Evolutionary conservation across 2,329 filamentous ascomycete genomes (phyloP).

Genomic region (Bisporella sp.): DNA sequence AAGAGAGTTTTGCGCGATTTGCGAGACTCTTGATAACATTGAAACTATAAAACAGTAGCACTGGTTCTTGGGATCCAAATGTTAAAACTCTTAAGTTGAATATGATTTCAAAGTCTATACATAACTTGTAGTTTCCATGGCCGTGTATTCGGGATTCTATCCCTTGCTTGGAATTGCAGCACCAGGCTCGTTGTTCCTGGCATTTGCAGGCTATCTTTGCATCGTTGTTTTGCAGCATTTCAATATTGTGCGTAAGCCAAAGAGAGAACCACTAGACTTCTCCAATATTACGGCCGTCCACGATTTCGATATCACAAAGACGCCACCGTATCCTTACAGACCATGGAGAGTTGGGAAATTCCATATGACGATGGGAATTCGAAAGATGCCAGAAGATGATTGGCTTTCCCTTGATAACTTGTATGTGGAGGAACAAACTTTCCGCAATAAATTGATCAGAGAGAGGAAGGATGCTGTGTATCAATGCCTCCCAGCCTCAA

Average conservation of each 20-base stretch:
- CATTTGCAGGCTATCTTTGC: background rate
- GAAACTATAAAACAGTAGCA: no score
- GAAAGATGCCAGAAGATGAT: slow-evolving; percentile 19
- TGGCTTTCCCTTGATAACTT: slow-evolving; percentile 32
- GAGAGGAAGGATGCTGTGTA: slow-evolving; percentile 34
- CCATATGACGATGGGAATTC: slow-evolving; percentile 22
- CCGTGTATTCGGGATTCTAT: background rate
- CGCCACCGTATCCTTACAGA: slow-evolving; percentile 12
- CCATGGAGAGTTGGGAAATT: slow-evolving; percentile 20
- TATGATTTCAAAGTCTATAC: no score
- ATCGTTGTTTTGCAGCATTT: background rate
- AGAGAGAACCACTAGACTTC: background rate
- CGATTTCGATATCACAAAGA: background rate
- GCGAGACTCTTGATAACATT: no score
- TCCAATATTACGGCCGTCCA: background rate
- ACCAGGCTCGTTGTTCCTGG: background rate
- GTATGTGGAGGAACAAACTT: slow-evolving; percentile 34
- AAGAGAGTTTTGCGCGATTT: no score
- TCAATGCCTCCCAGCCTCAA: slow-evolving; percentile 34
- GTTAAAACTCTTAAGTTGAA: no score
- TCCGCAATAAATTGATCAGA: slow-evolving; percentile 33
- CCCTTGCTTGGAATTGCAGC: background rate
- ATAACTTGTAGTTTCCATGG: no score
- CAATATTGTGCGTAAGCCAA: background rate
- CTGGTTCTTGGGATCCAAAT: no score